phyloP scores from a whole-genome alignment of 2,329 filamentous ascomycete genomes.

The Mycosphaerella arachidis region DNA sequence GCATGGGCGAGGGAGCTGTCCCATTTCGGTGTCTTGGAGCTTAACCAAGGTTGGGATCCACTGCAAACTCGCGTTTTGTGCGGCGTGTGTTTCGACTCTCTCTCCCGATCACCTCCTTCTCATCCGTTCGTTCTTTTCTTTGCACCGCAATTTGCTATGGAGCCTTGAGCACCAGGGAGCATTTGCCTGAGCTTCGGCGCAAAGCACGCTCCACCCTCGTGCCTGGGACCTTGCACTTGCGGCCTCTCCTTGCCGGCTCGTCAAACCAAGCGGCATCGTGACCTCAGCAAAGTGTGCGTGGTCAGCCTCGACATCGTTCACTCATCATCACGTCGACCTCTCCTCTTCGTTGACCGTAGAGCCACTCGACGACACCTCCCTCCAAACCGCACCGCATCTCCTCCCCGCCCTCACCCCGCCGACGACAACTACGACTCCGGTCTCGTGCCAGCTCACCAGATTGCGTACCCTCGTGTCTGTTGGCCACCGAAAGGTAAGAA shows the following conservation, averaged over 20 bases:
- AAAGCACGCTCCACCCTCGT: slow-evolving; percentile 15
- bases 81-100: slow-evolving; percentile 1
- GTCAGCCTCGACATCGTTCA: slow-evolving; percentile 19
- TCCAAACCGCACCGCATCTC: slow-evolving; percentile 5
- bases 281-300: slow-evolving; percentile 23
- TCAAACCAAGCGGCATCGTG: slow-evolving; percentile 18
- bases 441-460: slow-evolving; percentile 13
- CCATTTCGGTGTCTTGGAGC: neutral
- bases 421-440: slow-evolving; percentile 5
- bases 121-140: slow-evolving; percentile 5
- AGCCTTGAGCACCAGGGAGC: slow-evolving; percentile 20
- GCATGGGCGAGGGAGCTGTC: neutral
- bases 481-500: slow-evolving; percentile 1
- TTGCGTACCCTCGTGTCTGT: neutral
- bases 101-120: slow-evolving; percentile 5
- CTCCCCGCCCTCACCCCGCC: slow-evolving; percentile 6
- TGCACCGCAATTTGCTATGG: slow-evolving; percentile 18
- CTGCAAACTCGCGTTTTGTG: slow-evolving; percentile 5
- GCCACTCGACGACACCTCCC: slow-evolving; percentile 29
- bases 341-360: slow-evolving; percentile 42
- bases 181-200: slow-evolving; percentile 19
- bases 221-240: slow-evolving; percentile 15
- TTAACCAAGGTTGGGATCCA: slow-evolving; percentile 1
- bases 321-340: slow-evolving; percentile 29
- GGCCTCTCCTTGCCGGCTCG: slow-evolving; percentile 17